Evolutionary conservation across 306 rosid genomes (phyloP), one percentile per base, ranked within the genome.

Genomic region (Cicer pinnatifidum): DNA sequence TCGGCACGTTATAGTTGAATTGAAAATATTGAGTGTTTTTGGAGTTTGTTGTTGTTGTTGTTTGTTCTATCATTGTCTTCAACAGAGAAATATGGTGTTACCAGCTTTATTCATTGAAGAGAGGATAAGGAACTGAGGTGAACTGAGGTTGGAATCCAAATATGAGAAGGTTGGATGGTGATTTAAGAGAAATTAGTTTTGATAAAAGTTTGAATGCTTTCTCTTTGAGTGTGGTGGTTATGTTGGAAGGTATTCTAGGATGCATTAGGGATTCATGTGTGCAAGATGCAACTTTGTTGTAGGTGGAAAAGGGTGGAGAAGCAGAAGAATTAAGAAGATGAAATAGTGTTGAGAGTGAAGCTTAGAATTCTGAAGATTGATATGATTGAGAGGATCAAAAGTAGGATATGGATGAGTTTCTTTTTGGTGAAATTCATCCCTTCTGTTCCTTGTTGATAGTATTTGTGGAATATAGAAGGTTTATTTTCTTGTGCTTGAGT

Each of bases 131-230:
- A n/a, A n/a, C n/a, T n/a, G n/a, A n/a, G n/a, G n/a, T n/a, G 82
- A 86, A 87, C 76, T 89, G 89, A 4, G 85, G 78, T 47, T 89
- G 89, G 19, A 91, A 69, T 67, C 98, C 97, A 33, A 94, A 94
- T 72, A 94, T 73, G 48, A 94, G 97, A 52, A 94, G 88, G 85
- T 91, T 91, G 88, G 95, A 91, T 51, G 97, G 97, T 23, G 87
- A 67, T 83, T 76, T 94, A 9, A 69, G 76, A 60, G 90, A 75
- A 67, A 94, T 82, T 78, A 94, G 85, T n/a, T 82, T 60, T 52
- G 74, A 80, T 6, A 94, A 83, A 72, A 86, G 85, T 62, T 50
- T 82, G 85, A 85, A 87, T 83, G 89, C 97, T 80, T 89, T 91
- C 69, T 87, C 81, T 17, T 84, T 63, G 50, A 91, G 76, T 54